Conservation (phyloP, 352 stramenopile genomes). For the Phytophthora cajani region DNA sequence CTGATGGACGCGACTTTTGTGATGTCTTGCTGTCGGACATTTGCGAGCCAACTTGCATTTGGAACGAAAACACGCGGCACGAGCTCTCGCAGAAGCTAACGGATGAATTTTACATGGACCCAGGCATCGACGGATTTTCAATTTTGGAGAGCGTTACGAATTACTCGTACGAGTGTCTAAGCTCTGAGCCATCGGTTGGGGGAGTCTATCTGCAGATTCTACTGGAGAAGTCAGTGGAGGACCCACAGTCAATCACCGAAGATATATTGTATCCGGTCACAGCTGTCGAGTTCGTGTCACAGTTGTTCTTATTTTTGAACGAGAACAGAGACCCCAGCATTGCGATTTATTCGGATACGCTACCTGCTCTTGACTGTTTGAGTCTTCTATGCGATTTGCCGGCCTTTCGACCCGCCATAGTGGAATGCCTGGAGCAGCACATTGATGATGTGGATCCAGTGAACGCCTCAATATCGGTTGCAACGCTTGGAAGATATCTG, state of each 20-base stretch:
- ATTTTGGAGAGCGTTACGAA: slow-evolving; percentile 74
- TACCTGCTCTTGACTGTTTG: slow-evolving; percentile 74
- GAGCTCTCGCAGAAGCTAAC: slow-evolving; percentile 75
- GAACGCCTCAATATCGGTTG: slow-evolving; percentile 75
- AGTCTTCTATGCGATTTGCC: slow-evolving; percentile 73
- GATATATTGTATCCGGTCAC: slow-evolving; percentile 64
- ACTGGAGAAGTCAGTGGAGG: slow-evolving; percentile 66
- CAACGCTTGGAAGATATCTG: slow-evolving; percentile 77
- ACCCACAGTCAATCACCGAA: slow-evolving; percentile 53
- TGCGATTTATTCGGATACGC: slow-evolving; percentile 80
- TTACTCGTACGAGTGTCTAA: slow-evolving; percentile 86
- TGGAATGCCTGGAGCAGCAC: slow-evolving; percentile 72
- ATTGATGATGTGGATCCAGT: slow-evolving; percentile 67
- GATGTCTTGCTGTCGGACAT: slow-evolving; percentile 74
- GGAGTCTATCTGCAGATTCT: slow-evolving; percentile 78
- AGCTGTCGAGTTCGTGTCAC: slow-evolving; percentile 63
- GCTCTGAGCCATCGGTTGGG: slow-evolving; percentile 68
- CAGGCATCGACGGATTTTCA: slow-evolving; percentile 55
- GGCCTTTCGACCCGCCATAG: slow-evolving; percentile 58
- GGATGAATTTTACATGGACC: slow-evolving; percentile 74
- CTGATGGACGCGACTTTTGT: slow-evolving; percentile 79
- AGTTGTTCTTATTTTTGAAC: slow-evolving; percentile 80
- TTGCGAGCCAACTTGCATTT: slow-evolving; percentile 79
- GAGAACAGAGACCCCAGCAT: slow-evolving; percentile 78
- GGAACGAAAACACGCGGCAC: slow-evolving; percentile 64